Percentiles rank a stretch among this genome's conserved stretches.
Conservation (phyloP, 441 rosid genomes). For the Erysimum pusillum region DNA sequence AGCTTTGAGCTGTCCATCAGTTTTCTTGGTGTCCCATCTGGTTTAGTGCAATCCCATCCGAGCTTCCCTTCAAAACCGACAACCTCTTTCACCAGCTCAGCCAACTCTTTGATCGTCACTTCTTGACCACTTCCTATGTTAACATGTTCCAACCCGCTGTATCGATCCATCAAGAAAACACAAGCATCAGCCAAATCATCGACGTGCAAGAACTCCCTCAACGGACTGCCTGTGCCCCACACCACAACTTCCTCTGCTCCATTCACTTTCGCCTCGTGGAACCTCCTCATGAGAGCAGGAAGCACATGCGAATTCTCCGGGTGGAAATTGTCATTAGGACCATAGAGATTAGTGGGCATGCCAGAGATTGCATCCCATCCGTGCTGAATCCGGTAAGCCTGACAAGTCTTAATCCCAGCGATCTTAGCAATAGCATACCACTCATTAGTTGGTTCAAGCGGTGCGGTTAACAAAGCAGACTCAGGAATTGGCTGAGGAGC, state of each 20-base stretch:
- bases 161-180: constrained; percentile 77
- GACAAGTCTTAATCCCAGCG: constrained; percentile 97
- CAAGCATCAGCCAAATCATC: constrained; percentile 95
- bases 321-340: constrained; percentile 89
- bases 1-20: constrained; percentile 95
- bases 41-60: constrained; percentile 85
- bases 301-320: constrained; percentile 93
- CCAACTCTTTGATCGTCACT: constrained; percentile 87
- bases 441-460: constrained; percentile 92
- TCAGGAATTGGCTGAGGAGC: constrained; percentile 96
- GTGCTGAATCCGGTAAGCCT: constrained; percentile 84
- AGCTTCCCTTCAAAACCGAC: constrained; percentile 88
- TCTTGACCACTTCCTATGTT: constrained; percentile 95
- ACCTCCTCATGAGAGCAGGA: constrained; percentile 93
- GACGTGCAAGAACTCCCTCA: constrained; percentile 93
- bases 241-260: constrained; percentile 83
- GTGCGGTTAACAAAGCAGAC: constrained; percentile 75
- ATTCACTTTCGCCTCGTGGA: constrained; percentile 80
- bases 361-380: constrained; percentile 84
- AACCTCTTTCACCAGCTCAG: constrained; percentile 89
- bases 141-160: constrained; percentile 80
- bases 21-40: constrained; percentile 95
- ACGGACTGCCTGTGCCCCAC: constrained; percentile 94
- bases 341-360: constrained; percentile 94
- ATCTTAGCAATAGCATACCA: constrained; percentile 96